Evolutionary conservation across 164 flowering plant genomes (phyloP), one percentile per base, ranked within the genome.

Genomic region (Liriodendron chinense): DNA sequence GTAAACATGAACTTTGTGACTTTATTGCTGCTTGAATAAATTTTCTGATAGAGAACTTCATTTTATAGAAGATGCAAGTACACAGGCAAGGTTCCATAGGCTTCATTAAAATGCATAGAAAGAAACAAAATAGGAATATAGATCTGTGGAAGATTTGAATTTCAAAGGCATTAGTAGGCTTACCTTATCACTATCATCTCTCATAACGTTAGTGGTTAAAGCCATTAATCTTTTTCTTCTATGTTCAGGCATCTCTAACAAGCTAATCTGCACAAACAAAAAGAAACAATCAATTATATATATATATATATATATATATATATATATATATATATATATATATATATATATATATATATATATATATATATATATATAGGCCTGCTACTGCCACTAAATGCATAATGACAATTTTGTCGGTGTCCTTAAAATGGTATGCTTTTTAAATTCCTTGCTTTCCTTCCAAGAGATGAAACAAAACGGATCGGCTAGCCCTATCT

Each of bases 171-270:
- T 9, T 22, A 28, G 18, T 7, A 7, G 68, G 23, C 74, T 74
- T 78, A 94, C 99, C 97, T 94, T 94, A 78, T 96, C 99, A 82
- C 81, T 88, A 9, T 91, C 93, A 86, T 96, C 99, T 83, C 97
- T 87, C 91, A 96, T 82, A 48, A 94, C 81, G 81, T 90, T 94
- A 69, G 88, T 80, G 0, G 95, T 91, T 64, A 88, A 78, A 62
- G 88, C 59, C 90, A 84, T 85, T 81, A 86, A 22, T 67, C 78
- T 89, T 79, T 89, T 92, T 81, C 76, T 91, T 84, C 69, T 83
- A 67, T 92, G 83, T 67, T 90, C 95, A 34, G 98, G 92, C 85
- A 90, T 83, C 77, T 91, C 98, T 74, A 94, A 24, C 86, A 96
- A 81, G 86, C 97, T 94, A 77, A 91, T 91, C 99, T 96, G 89